phyloP scores from a whole-genome alignment of 768 basidiomycete species.

The Ephemerocybe angulata region DNA sequence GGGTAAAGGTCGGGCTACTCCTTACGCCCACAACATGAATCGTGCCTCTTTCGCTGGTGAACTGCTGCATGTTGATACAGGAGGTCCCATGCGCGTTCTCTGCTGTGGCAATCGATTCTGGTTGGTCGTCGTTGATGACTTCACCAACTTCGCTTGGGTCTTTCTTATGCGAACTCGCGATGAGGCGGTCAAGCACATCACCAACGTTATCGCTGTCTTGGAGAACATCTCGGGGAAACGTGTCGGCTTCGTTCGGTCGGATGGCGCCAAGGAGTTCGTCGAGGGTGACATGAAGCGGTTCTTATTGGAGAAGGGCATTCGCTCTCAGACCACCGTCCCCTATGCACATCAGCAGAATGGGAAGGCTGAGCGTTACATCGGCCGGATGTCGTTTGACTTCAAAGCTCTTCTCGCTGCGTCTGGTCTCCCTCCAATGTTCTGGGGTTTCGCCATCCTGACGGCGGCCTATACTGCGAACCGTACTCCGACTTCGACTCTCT shows the following conservation, averaged over 20 bases:
- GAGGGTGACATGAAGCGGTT: neutral
- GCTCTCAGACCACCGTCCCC: no score
- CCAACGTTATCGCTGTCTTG: conserved; percentile 19
- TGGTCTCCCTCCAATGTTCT: conserved; percentile 19
- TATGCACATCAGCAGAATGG: no score
- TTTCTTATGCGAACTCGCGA: conserved; percentile 4
- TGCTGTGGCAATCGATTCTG: conserved; percentile 12
- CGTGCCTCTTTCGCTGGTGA: conserved; percentile 13
- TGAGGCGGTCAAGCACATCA: conserved; percentile 17
- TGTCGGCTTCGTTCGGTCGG: neutral
- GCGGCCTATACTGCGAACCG: conserved; percentile 19
- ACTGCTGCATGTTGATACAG: conserved; percentile 23
- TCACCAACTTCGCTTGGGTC: conserved; percentile 15
- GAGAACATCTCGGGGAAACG: conserved; percentile 18
- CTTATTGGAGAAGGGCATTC: neutral
- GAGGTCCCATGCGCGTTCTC: conserved; percentile 19
- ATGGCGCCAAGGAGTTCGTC: neutral
- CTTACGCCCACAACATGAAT: neutral
- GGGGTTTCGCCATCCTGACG: conserved; percentile 21
- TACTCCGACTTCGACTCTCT: conserved; percentile 21
- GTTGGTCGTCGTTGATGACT: conserved; percentile 15
- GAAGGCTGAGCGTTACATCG: conserved; percentile 25
- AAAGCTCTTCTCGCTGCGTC: conserved; percentile 20
- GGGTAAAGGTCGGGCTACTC: neutral
- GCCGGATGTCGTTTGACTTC: conserved; percentile 24